Evolutionary conservation across 768 basidiomycete species (phyloP).

Genomic region (Mycena kentingensis): DNA sequence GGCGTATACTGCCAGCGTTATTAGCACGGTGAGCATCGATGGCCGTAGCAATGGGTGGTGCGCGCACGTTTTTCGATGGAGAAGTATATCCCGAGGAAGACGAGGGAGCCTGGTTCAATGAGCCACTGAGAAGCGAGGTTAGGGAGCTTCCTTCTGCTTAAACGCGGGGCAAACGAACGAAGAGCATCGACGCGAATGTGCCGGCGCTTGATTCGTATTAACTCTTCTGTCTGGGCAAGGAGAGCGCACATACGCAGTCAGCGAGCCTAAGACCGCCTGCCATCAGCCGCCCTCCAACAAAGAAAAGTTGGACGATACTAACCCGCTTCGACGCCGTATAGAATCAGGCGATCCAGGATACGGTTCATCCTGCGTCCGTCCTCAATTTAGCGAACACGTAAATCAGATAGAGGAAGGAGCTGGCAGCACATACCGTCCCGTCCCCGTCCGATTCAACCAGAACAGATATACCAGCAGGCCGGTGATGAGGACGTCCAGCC

Average conservation of each 20-base stretch:
- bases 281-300: background rate
- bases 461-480: slow-evolving; percentile 46
- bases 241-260: slow-evolving; percentile 43
- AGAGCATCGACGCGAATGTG: slow-evolving; percentile 50
- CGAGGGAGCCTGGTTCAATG: slow-evolving; percentile 45
- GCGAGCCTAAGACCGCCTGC: slow-evolving; percentile 15
- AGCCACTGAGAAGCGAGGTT: slow-evolving; percentile 42
- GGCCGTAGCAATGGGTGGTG: background rate
- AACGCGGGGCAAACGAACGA: slow-evolving; percentile 27
- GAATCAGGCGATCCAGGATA: slow-evolving; percentile 47
- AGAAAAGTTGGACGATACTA: background rate
- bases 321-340: slow-evolving; percentile 58
- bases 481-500: slow-evolving; percentile 53
- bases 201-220: slow-evolving; percentile 32
- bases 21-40: no score
- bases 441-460: slow-evolving; percentile 39
- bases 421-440: slow-evolving; percentile 41
- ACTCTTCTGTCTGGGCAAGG: background rate
- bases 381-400: background rate
- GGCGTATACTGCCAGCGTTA: slow-evolving; percentile 42
- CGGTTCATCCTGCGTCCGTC: slow-evolving; percentile 42
- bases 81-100: slow-evolving; percentile 58
- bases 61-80: slow-evolving; percentile 50
- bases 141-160: background rate
- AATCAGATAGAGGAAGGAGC: no score